Base-by-base conservation (phyloP, 2,329 filamentous ascomycete genomes). In the Basipetospora chlamydospora region DNA sequence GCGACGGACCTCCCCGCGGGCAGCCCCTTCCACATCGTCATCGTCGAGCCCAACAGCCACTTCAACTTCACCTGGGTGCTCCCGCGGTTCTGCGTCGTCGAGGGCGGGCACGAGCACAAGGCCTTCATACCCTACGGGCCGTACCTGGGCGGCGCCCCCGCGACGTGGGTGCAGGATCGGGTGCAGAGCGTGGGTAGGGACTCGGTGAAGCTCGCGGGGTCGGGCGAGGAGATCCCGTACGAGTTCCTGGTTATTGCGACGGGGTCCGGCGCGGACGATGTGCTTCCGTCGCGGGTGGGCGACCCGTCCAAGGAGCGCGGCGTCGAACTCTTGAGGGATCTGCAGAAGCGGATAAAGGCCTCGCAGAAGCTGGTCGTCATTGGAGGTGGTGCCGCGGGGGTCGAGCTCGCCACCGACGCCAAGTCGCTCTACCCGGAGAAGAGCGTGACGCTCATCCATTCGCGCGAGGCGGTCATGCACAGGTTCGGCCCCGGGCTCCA, bases 51-150 rank as follows among this genome's bases (percentile, higher is more conserved):
- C 31, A 71, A 73, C 47, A 64, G 61, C 3, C 72, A 77, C 49
- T 72, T 77, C 49, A 66, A 77, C 43, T 74, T 70, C 45, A 67
- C 68, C 0, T 78, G 70, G 61, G 62, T 66, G 10, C 61, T 77
- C 26, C 73, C 74, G 0, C 61, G 73, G 4, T 74, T 68, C 47
- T 67, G 62, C 28, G 71, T 77, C 11, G 55, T 70, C 5, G 51
- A 58, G n/a, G 50, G 50, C 10, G 64, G 62, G 15, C 65, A 73
- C 32, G 72, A 76, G 42, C 51, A 68, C 39, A 69, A 69, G 45
- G 70, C 69, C 0, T 77, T 77, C 42, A 68, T 78, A 29, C 73
- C 74, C 0, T 77, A 75, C 41, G 60, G 59, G 0, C 53, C 53
- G 4, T 56, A 61, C 28, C 44, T 68, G 3, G 49, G 47, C 2